Conservation (phyloP, 176 grass and related monocot species). For the Pharus latifolius region DNA sequence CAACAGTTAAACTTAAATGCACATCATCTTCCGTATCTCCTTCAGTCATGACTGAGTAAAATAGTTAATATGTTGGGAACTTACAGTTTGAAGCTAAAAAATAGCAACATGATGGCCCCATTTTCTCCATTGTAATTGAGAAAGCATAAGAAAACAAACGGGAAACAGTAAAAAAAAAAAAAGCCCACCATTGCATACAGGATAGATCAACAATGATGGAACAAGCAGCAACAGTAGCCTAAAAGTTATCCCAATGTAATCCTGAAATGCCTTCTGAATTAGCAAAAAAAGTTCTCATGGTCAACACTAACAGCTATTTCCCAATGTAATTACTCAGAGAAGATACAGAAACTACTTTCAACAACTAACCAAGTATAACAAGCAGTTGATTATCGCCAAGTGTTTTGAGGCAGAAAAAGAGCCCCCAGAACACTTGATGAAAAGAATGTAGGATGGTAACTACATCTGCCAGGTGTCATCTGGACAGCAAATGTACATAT, state of each 20-base stretch:
- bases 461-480: slow-evolving; percentile 32
- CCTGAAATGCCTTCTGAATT: slow-evolving; percentile 2
- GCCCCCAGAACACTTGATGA: slow-evolving; percentile 18
- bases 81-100: not conserved
- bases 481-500: slow-evolving; percentile 35
- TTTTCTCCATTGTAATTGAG: not conserved
- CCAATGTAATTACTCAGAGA: slow-evolving; percentile 15
- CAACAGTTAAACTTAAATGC: not conserved
- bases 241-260: not conserved
- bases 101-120: not conserved
- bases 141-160: not conserved
- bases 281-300: slow-evolving; percentile 2
- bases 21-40: not conserved
- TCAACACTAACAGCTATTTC: slow-evolving; percentile 17
- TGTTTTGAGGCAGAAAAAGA: slow-evolving; percentile 29
- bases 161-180: slow-evolving; percentile 1
- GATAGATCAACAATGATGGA: not conserved
- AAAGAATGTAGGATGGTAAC: slow-evolving; percentile 44
- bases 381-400: slow-evolving; percentile 24
- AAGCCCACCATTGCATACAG: not conserved
- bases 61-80: not conserved
- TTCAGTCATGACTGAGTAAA: not conserved
- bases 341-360: slow-evolving; percentile 49
- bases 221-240: not conserved
- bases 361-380: slow-evolving; percentile 29